Percentiles rank a stretch among this genome's conserved stretches.
These are phyloP conservation scores for Lecanoromycetidae sp. DNA, from an alignment of 2,329 filamentous ascomycete species.

Conservation along the genomic window DNA sequence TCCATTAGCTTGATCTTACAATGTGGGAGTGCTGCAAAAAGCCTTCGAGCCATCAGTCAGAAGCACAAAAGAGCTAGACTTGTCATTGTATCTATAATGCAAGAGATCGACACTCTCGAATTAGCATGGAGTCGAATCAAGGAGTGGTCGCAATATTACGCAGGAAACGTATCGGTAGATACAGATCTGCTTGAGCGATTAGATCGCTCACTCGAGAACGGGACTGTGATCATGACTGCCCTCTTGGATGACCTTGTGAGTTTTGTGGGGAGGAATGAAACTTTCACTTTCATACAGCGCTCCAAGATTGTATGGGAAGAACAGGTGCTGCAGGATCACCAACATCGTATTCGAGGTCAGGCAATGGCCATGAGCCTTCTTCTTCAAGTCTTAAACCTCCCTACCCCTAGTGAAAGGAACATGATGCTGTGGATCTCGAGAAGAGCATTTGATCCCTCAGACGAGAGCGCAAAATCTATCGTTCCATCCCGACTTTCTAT, in stretches of 20 bases:
- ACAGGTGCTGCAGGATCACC: not conserved
- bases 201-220: not conserved
- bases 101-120: not conserved
- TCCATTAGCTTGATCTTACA: no score
- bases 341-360: conserved; percentile 1
- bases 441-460: not conserved
- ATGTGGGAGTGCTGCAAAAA: not conserved
- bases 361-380: conserved; percentile 1
- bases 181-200: not conserved
- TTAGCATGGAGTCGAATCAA: not conserved
- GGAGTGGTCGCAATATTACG: not conserved
- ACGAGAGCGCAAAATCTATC: conserved; percentile 2
- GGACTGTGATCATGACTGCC: not conserved
- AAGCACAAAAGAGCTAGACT: not conserved
- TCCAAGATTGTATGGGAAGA: not conserved
- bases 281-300: not conserved
- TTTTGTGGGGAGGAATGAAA: not conserved
- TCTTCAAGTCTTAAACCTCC: not conserved
- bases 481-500: not conserved
- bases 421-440: not conserved
- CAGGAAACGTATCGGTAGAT: not conserved
- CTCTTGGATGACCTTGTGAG: not conserved
- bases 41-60: not conserved
- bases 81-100: not conserved
- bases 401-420: not conserved